Evolutionary conservation across 495 filamentous ascomycete genomes (phyloP).

Genomic region (Pyronema domesticum): DNA sequence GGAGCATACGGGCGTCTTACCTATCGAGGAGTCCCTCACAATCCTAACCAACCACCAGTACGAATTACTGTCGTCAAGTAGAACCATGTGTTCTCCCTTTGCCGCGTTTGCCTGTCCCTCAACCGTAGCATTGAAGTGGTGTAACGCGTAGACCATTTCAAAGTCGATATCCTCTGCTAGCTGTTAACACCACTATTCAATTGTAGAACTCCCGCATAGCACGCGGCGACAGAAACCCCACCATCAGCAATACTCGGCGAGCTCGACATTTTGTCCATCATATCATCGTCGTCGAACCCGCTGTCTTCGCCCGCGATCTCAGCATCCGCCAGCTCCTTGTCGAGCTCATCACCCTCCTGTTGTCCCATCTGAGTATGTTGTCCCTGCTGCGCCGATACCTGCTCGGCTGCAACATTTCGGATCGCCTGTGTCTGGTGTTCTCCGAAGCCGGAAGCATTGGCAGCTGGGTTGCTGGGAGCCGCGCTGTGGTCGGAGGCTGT

Average conservation of each 20-base stretch:
- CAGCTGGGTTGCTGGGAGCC: constrained; percentile 31
- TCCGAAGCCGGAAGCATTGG: constrained; percentile 30
- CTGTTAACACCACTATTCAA: background rate
- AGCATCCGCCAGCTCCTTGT: constrained; percentile 17
- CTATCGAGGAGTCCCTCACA: constrained; percentile 92
- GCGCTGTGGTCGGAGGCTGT: constrained; percentile 57
- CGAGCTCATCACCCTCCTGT: constrained; percentile 32
- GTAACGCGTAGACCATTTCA: constrained; percentile 95
- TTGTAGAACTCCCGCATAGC: background rate
- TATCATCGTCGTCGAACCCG: constrained; percentile 59
- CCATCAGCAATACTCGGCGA: constrained; percentile 97
- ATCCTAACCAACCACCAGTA: constrained; percentile 99
- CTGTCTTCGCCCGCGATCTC: constrained; percentile 51
- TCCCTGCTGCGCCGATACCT: constrained; percentile 43
- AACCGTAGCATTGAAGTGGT: constrained; percentile 93
- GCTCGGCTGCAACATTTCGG: constrained; percentile 58
- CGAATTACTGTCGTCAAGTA: constrained; percentile 97
- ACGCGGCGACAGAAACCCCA: constrained; percentile 44
- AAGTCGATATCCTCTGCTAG: constrained; percentile 92
- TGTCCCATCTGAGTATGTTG: constrained; percentile 29
- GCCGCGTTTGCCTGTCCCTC: constrained; percentile 96
- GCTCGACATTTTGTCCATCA: constrained; percentile 94
- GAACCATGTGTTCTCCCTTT: constrained; percentile 98
- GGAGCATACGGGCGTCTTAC: constrained; percentile 31
- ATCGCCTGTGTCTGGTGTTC: constrained; percentile 75